Conservation (phyloP, 345 rosid genomes). For the Lumnitzera racemosa region DNA sequence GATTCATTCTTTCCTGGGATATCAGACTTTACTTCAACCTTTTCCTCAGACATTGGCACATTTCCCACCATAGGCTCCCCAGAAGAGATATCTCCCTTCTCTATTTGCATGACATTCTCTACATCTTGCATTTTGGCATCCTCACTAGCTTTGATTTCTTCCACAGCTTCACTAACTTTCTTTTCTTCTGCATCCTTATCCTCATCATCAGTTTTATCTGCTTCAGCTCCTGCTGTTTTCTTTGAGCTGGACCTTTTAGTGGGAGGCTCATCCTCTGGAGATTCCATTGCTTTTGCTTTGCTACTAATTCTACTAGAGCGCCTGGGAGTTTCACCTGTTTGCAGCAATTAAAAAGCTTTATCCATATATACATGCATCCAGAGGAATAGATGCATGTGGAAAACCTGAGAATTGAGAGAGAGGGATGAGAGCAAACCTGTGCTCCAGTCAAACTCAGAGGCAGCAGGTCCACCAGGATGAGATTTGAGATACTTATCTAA, state of each 20-base stretch:
- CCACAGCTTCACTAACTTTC: constrained; percentile 7
- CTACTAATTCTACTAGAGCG: constrained; percentile 31
- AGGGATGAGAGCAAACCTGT: constrained; percentile 5
- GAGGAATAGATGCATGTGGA: background rate
- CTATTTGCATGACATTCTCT: background rate
- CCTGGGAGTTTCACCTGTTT: constrained; percentile 36
- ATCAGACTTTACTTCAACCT: background rate
- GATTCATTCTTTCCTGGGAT: background rate
- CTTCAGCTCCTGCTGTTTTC: constrained; percentile 10
- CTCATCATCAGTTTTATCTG: constrained; percentile 2
- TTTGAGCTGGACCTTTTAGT: constrained; percentile 10
- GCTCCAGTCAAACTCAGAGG: constrained; percentile 38
- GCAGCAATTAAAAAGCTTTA: background rate
- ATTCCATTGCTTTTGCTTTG: constrained; percentile 29
- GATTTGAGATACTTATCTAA: constrained; percentile 35
- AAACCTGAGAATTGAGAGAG: background rate
- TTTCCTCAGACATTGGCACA: too few relatives aligned
- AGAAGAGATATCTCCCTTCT: background rate
- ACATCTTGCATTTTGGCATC: constrained; percentile 8
- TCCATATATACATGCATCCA: too few relatives aligned
- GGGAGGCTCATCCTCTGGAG: constrained; percentile 29
- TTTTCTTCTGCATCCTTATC: constrained; percentile 8
- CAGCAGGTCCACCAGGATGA: constrained; percentile 25
- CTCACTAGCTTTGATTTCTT: constrained; percentile 4
- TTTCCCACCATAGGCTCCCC: background rate